phyloP scores from a whole-genome alignment of 371 early-diverging fungal genomes.

The Haplosporangium sp. region DNA sequence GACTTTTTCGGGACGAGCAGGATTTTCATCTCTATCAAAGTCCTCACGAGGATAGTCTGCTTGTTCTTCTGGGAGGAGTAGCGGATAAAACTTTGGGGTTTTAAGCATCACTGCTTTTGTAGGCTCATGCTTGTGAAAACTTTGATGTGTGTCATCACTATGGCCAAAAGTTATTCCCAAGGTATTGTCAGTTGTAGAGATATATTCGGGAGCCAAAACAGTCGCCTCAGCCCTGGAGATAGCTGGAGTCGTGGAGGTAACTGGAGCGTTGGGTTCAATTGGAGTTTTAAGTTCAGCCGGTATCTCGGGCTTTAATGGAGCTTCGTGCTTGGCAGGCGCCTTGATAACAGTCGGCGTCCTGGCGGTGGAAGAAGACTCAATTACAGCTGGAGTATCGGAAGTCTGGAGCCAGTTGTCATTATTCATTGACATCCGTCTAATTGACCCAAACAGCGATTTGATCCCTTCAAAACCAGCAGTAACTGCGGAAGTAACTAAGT shows the following conservation, averaged over 20 bases:
- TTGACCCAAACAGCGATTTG: slow-evolving; percentile 10
- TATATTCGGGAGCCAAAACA: background rate
- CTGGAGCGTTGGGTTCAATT: background rate
- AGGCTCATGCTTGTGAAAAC: slow-evolving; percentile 7
- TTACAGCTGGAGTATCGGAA: background rate
- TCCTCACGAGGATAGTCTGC: slow-evolving; percentile 20
- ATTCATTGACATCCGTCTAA: background rate
- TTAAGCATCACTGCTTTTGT: slow-evolving; percentile 14
- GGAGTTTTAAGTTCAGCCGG: background rate
- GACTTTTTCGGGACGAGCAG: slow-evolving; percentile 8
- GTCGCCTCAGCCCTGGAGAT: background rate
- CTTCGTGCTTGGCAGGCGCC: too few species aligned
- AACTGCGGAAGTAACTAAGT: slow-evolving; percentile 10
- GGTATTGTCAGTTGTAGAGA: background rate
- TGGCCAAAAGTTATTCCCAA: background rate
- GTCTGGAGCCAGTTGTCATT: background rate
- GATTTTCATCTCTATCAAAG: slow-evolving; percentile 10
- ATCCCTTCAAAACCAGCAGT: slow-evolving; percentile 17
- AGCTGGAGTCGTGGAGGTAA: background rate
- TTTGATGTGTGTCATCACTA: background rate
- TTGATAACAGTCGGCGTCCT: too few species aligned
- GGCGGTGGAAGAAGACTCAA: background rate
- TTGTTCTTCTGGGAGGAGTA: slow-evolving; percentile 30
- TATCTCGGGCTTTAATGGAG: too few species aligned
- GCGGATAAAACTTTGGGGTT: slow-evolving; percentile 12